Conservation (phyloP, 805 yeast species). For the Metschnikowia picachoensis region DNA sequence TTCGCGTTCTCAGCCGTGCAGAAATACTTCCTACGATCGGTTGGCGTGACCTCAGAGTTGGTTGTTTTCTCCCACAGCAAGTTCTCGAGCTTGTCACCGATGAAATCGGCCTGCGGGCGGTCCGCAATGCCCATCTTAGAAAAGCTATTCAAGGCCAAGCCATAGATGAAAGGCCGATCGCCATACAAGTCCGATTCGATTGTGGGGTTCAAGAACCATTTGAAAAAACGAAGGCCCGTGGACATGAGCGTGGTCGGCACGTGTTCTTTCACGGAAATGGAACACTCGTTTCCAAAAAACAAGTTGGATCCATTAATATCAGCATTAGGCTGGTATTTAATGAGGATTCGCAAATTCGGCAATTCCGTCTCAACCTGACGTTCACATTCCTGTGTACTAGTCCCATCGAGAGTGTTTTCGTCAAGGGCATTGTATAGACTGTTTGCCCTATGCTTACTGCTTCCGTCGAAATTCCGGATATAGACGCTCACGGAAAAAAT, state of each 20-base stretch:
- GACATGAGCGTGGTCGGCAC: slow-evolving; percentile 49
- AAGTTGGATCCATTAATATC: slow-evolving; percentile 50
- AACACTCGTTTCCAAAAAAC: slow-evolving; percentile 68
- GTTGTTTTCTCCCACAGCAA: slow-evolving; percentile 20
- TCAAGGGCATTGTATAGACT: slow-evolving; percentile 32
- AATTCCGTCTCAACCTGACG: not conserved
- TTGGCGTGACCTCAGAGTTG: slow-evolving; percentile 27
- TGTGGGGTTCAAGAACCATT: slow-evolving; percentile 58
- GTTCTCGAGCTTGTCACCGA: slow-evolving; percentile 20
- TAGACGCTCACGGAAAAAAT: slow-evolving; percentile 37
- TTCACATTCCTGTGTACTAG: not conserved
- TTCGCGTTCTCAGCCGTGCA: slow-evolving; percentile 35
- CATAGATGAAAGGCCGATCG: slow-evolving; percentile 62
- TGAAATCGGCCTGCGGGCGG: slow-evolving; percentile 7
- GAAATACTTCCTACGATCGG: slow-evolving; percentile 42
- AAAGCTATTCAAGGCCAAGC: slow-evolving; percentile 56
- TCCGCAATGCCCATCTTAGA: slow-evolving; percentile 38
- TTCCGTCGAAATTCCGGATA: slow-evolving; percentile 46
- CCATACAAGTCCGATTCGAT: slow-evolving; percentile 58
- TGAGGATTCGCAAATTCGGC: slow-evolving; percentile 32
- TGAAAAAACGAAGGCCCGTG: slow-evolving; percentile 53
- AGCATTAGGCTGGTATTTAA: slow-evolving; percentile 40
- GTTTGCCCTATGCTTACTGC: slow-evolving; percentile 31
- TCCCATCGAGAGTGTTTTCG: slow-evolving; percentile 23
- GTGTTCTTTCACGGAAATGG: slow-evolving; percentile 51